Evolutionary conservation across 208 protist genomes (phyloP), one percentile per base, ranked within the genome.

Genomic region (Phytomonas sp.): DNA sequence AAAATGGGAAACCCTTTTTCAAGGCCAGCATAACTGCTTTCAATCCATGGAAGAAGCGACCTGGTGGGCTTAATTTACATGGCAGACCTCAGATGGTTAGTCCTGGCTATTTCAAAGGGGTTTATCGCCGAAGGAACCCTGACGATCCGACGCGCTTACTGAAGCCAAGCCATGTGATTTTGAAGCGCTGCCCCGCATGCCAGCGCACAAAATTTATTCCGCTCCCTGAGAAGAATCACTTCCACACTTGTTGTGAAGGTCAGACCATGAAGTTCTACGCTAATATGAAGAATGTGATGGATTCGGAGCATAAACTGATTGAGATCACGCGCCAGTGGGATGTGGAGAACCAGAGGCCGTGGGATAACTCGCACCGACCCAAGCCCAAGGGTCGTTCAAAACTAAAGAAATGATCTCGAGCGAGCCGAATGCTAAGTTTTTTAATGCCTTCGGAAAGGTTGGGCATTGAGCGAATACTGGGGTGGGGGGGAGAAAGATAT

Each of bases 161-260:
- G 29, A 92, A 92, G 65, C 76, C 82, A 29, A 86, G 75, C 37
- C 90, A 95, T 67, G 83, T 95, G 0, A 31, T 95, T 33, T 45
- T 95, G 56, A 95, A 95, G 70, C 77, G 85, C 16, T 95, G 90
- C 71, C 79, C 73, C 4, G 71, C 67, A 4, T 95, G 90, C 73
- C 90, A 91, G 33, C 81, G 90, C 63, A 92, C 87, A 0, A 76
- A 77, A 31, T 95, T 95, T 73, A 76, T 95, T 23, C 33, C 73
- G 30, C 52, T 92, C 31, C 65, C 52, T 12, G 72, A 88, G 67
- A 81, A 78, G 33, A 69, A 92, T 71, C 67, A 79, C 33, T 95
- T 91, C 70, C 87, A 95, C 67, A 93, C 83, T n/a, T 95, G 90
- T 67, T 95, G 90, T 60, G 90, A 95, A 63, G 90, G 90, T 0